Percentiles rank a stretch among this genome's conserved stretches.
Evolutionary conservation across 345 rosid genomes (phyloP).

Genomic region (Cardamine chenopodiifolia): DNA sequence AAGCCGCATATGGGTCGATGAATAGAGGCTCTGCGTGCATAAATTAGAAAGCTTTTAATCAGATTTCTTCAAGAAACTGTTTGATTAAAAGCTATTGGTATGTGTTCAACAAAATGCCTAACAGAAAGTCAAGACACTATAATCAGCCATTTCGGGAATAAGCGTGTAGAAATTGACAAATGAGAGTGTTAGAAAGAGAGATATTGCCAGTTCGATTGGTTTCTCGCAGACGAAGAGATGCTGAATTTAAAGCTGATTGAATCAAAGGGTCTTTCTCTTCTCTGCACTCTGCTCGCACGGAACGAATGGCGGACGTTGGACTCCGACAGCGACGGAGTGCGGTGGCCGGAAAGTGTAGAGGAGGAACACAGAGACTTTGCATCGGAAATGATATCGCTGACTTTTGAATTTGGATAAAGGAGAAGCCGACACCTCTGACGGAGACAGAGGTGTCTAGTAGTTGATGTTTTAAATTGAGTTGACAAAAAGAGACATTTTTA

Average conservation of each 20-base stretch:
- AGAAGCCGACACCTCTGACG: background rate
- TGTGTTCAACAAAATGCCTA: slow-evolving; percentile 29
- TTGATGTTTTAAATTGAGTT: too few relatives aligned
- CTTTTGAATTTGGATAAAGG: slow-evolving; percentile 17
- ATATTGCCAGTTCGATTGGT: slow-evolving; percentile 63
- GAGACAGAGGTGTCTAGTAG: too few relatives aligned
- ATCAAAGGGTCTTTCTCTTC: slow-evolving; percentile 62
- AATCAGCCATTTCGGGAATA: background rate
- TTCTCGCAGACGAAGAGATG: slow-evolving; percentile 83
- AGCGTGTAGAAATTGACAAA: background rate
- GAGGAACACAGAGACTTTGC: slow-evolving; percentile 35
- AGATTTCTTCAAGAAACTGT: background rate
- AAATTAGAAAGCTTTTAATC: slow-evolving; percentile 25
- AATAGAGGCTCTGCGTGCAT: slow-evolving; percentile 71
- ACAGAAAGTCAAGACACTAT: slow-evolving; percentile 2
- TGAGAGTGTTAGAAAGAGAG: background rate
- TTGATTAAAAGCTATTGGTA: slow-evolving; percentile 8
- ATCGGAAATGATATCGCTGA: slow-evolving; percentile 26
- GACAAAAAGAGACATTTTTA: too few relatives aligned
- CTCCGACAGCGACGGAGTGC: background rate
- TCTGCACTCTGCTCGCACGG: slow-evolving; percentile 47
- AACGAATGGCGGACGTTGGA: background rate
- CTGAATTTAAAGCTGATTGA: slow-evolving; percentile 60
- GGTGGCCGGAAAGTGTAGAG: slow-evolving; percentile 35
- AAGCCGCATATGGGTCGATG: slow-evolving; percentile 83